Percentiles rank a stretch among this genome's conserved stretches.
phyloP scores from a whole-genome alignment of 148 eudicot genomes.

The Rhododendron williamsianum region DNA sequence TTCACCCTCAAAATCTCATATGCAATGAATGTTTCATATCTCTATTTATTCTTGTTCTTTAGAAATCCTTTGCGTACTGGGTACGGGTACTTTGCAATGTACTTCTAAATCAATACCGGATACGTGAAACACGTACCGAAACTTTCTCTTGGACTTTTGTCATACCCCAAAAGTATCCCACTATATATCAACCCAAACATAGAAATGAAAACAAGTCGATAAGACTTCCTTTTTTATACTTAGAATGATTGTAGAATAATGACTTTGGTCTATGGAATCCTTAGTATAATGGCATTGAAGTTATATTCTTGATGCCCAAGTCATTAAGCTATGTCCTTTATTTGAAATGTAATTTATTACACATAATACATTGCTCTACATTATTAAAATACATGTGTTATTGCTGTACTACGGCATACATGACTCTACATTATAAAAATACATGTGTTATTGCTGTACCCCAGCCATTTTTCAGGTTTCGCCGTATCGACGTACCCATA shows the following conservation, averaged over 20 bases:
- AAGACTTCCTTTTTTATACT: neutral
- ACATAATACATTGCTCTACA: neutral
- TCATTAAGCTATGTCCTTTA: neutral
- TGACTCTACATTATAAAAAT: neutral
- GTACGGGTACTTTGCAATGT: neutral
- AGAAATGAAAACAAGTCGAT: neutral
- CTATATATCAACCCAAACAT: neutral
- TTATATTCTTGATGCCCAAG: too few relatives aligned
- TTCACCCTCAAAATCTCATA: neutral
- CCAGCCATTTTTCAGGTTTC: neutral
- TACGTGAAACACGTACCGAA: neutral
- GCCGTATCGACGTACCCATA: neutral
- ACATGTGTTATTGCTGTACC: neutral
- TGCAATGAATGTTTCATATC: neutral
- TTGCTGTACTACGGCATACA: neutral
- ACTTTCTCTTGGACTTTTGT: neutral
- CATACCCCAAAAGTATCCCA: neutral
- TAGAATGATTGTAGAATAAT: neutral
- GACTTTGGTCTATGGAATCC: neutral
- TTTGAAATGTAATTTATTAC: too few relatives aligned
- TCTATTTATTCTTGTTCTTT: neutral
- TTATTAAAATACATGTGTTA: neutral
- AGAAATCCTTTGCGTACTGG: neutral
- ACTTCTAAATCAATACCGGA: neutral
- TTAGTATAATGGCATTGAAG: too few relatives aligned